Conservation (phyloP, 495 filamentous ascomycete species). For the Echria macrotheca region DNA sequence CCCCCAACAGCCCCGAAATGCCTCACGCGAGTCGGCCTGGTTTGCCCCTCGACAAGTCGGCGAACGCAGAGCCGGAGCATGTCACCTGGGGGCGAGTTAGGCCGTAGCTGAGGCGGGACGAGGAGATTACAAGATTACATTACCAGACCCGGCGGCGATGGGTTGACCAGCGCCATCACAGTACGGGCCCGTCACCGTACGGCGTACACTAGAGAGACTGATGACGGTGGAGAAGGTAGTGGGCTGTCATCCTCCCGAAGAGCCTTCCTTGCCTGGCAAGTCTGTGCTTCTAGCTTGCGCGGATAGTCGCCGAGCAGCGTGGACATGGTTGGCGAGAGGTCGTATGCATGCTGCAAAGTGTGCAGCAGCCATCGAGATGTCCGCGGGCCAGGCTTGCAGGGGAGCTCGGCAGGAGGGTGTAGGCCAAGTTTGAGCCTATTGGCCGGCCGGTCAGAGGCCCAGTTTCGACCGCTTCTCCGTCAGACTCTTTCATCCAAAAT, state of each 20-base stretch:
- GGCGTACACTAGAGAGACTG: too few relatives aligned
- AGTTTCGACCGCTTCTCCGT: background rate
- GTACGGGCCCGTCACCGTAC: too few relatives aligned
- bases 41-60: too few relatives aligned
- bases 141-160: background rate
- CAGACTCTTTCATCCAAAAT: background rate
- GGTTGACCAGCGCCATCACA: background rate
- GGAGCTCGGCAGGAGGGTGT: constrained; percentile 20
- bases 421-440: constrained; percentile 18
- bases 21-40: too few relatives aligned
- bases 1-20: too few relatives aligned
- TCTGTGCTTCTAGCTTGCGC: constrained; percentile 12
- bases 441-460: constrained; percentile 12
- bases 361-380: constrained; percentile 19
- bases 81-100: too few relatives aligned
- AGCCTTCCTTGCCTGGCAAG: constrained; percentile 12
- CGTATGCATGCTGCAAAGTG: constrained; percentile 16
- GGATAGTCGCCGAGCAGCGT: constrained; percentile 13
- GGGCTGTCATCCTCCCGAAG: constrained; percentile 16
- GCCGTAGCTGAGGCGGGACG: background rate
- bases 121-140: constrained; percentile 5
- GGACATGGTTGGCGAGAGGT: constrained; percentile 10
- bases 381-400: constrained; percentile 17
- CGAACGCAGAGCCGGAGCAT: too few relatives aligned
- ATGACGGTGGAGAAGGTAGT: too few relatives aligned